These are phyloP conservation scores for Phytophthora fragariae DNA, from an alignment of 352 stramenopile genomes.

Conservation along the genomic window DNA sequence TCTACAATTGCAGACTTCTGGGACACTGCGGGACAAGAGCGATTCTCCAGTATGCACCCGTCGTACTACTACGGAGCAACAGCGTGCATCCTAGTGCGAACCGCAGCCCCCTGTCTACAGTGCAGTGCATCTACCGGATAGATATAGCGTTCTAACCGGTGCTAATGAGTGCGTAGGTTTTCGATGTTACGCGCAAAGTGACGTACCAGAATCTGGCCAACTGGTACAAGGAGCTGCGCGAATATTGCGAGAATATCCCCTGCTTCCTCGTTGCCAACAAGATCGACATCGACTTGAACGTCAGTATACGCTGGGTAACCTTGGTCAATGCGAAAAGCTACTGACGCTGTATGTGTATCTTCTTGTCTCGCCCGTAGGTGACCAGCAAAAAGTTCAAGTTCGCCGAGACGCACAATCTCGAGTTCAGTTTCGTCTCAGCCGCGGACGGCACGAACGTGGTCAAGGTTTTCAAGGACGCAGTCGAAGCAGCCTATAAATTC, in stretches of 20 bases:
- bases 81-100: conserved; percentile 88
- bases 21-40: conserved; percentile 96
- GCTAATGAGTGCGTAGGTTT: conserved; percentile 63
- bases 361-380: conserved; percentile 60
- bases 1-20: conserved; percentile 87
- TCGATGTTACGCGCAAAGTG: conserved; percentile 96
- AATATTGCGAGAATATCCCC: conserved; percentile 94
- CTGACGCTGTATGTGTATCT: not conserved
- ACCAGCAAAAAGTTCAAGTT: conserved; percentile 98
- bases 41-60: conserved; percentile 96
- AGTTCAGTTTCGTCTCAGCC: conserved; percentile 95
- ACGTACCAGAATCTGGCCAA: conserved; percentile 95
- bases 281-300: conserved; percentile 95
- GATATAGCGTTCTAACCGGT: not conserved
- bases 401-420: conserved; percentile 92
- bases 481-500: conserved; percentile 87
- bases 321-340: not conserved
- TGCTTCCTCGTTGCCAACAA: conserved; percentile 97
- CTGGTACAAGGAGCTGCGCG: conserved; percentile 92
- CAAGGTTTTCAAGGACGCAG: conserved; percentile 93
- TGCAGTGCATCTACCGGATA: not conserved
- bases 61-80: conserved; percentile 97
- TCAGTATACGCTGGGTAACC: conserved; percentile 36
- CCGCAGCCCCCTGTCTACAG: not conserved
- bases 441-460: conserved; percentile 97